Conservation (phyloP, 352 stramenopile genomes). For the Globisporangium barbulae region DNA sequence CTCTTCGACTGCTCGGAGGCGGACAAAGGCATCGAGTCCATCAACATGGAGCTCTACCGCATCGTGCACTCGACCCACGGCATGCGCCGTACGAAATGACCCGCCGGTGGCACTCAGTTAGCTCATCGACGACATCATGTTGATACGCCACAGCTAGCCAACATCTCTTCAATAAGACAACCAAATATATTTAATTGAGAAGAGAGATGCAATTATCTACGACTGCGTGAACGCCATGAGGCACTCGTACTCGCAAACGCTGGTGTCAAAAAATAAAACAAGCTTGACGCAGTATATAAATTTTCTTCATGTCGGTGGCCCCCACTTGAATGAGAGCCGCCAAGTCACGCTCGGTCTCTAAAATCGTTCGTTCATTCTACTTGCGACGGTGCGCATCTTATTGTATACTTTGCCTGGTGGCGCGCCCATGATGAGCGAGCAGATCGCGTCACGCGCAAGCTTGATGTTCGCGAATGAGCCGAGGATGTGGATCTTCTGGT, state of each 20-base stretch:
- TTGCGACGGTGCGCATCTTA: conserved; percentile 99
- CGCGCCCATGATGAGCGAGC: conserved; percentile 93
- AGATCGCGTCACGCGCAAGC: conserved; percentile 91
- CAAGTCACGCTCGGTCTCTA: conserved; percentile 33
- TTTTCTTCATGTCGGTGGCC: not conserved
- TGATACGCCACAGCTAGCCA: not conserved
- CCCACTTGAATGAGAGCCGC: not conserved
- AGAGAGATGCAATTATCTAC: not conserved
- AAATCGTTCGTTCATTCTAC: conserved; percentile 97
- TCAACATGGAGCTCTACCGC: conserved; percentile 71
- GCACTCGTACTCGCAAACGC: not conserved
- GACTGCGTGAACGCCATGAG: not conserved
- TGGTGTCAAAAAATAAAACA: conserved; percentile 1
- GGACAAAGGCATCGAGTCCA: conserved; percentile 69
- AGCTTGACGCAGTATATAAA: conserved; percentile 14
- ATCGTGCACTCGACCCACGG: conserved; percentile 53
- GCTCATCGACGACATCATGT: not conserved
- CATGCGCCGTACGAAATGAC: conserved; percentile 25
- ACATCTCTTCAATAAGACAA: not conserved
- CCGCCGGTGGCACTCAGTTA: not conserved
- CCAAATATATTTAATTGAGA: conserved; percentile 11
- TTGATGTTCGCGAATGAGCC: conserved; percentile 99
- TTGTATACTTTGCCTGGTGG: conserved; percentile 99
- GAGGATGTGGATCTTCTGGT: conserved; percentile 98
- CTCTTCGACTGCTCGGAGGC: conserved; percentile 78